These are phyloP conservation scores for Nakazawaea sp. DNA, from an alignment of 805 yeast species.

Conservation along the genomic window DNA sequence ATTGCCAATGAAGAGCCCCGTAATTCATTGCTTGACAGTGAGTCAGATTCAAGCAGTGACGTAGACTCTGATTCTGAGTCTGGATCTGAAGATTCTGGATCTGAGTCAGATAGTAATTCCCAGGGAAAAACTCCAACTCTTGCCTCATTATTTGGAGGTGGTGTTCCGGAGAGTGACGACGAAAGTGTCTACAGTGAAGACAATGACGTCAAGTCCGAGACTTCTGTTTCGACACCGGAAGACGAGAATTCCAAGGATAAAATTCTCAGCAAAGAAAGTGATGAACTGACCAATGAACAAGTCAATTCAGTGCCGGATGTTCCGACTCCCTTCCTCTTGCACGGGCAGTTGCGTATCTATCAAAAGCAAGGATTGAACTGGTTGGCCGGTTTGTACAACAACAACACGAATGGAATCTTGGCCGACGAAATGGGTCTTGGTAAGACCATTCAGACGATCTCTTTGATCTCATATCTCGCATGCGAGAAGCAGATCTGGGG, in stretches of 20 bases:
- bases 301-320: slow-evolving; percentile 55
- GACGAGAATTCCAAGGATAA: slow-evolving; percentile 14
- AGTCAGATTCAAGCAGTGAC: slow-evolving; percentile 15
- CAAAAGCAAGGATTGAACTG: slow-evolving; percentile 96
- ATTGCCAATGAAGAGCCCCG: slow-evolving; percentile 11
- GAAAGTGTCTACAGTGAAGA: slow-evolving; percentile 26
- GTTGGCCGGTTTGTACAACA: slow-evolving; percentile 90
- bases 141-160: slow-evolving; percentile 29
- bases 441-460: slow-evolving; percentile 93
- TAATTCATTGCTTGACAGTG: slow-evolving; percentile 14
- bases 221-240: slow-evolving; percentile 30
- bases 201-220: slow-evolving; percentile 16
- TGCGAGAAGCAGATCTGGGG: slow-evolving; percentile 96
- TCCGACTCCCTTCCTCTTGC: slow-evolving; percentile 65
- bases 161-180: slow-evolving; percentile 26
- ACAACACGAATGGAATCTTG: slow-evolving; percentile 89
- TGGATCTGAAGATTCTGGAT: slow-evolving; percentile 14
- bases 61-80: slow-evolving; percentile 12
- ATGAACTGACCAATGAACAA: slow-evolving; percentile 26
- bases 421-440: slow-evolving; percentile 99
- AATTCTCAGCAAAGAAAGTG: slow-evolving; percentile 13
- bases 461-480: slow-evolving; percentile 80
- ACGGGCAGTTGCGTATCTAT: slow-evolving; percentile 82
- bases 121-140: slow-evolving; percentile 15
- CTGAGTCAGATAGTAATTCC: slow-evolving; percentile 12